Evolutionary conservation across 192 early-diverging fungal genomes (phyloP).

Genomic region (Gryganskiella cystojenkinii): DNA sequence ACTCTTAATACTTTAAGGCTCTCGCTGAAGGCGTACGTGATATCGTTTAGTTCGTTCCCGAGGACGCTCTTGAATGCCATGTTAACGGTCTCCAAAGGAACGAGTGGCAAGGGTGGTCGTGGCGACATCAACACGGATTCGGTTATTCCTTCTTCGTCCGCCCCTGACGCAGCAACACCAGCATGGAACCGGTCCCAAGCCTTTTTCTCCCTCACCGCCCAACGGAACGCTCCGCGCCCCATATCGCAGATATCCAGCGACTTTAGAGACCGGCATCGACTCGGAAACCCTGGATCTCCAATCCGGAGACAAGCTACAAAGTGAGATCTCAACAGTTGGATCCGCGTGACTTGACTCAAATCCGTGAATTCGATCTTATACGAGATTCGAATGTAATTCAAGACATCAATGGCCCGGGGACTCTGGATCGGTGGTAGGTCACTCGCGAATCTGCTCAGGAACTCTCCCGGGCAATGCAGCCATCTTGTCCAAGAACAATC

Average conservation of each 20-base stretch:
- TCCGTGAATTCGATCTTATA: too few species aligned
- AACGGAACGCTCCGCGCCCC: conserved; percentile 3
- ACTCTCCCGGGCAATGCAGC: too few species aligned
- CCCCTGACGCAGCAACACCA: too few species aligned
- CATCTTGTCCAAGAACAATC: too few species aligned
- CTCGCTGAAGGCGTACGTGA: conserved; percentile 1
- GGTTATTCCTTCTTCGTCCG: too few species aligned
- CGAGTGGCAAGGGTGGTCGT: background rate
- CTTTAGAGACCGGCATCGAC: conserved; percentile 12
- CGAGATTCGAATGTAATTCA: too few species aligned
- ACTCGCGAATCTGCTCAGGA: too few species aligned
- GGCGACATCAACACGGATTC: background rate
- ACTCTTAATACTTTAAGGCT: conserved; percentile 1
- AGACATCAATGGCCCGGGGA: too few species aligned
- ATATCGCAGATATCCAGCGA: background rate
- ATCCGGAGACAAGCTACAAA: background rate
- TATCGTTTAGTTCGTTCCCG: conserved; percentile 3
- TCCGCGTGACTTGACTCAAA: too few species aligned
- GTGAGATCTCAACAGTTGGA: too few species aligned
- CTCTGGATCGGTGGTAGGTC: too few species aligned
- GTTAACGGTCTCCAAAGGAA: background rate
- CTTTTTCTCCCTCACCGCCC: conserved; percentile 15
- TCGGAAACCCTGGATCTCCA: background rate
- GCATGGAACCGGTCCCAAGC: background rate
- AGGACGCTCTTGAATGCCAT: background rate